phyloP scores from a whole-genome alignment of 306 rosid genomes.

The Cyclanthera cordifolia region DNA sequence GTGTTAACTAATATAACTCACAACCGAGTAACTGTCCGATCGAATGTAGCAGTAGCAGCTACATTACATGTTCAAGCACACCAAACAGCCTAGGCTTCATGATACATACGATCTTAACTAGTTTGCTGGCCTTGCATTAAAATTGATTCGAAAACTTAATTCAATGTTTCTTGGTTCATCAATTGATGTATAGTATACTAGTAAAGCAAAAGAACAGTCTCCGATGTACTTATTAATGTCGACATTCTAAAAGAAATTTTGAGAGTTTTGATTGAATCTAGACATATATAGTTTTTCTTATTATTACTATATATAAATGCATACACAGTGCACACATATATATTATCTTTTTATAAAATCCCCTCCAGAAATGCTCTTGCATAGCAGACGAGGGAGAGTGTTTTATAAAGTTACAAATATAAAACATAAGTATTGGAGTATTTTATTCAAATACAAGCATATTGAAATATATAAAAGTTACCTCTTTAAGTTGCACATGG shows the following conservation, averaged over 20 bases:
- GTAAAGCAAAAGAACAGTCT: not conserved
- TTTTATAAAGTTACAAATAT: not conserved
- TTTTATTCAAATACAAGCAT: not conserved
- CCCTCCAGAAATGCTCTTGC: not conserved
- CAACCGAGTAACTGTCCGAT: slow-evolving; percentile 20
- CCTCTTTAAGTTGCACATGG: not conserved
- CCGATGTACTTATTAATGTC: not conserved
- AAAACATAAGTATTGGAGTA: not conserved
- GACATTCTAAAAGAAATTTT: not conserved
- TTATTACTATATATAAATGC: not conserved
- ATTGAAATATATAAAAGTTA: not conserved
- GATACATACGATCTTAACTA: not conserved
- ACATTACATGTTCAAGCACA: slow-evolving; percentile 27
- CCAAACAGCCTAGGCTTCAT: slow-evolving; percentile 15
- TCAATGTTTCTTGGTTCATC: not conserved
- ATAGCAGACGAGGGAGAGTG: not conserved
- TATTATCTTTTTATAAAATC: not conserved
- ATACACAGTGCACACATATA: too few relatives aligned
- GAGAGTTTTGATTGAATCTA: not conserved
- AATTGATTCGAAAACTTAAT: not conserved
- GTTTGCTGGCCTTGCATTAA: not conserved
- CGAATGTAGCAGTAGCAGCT: slow-evolving; percentile 20
- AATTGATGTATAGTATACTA: not conserved
- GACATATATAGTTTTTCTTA: not conserved
- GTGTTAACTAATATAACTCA: slow-evolving; percentile 14